Conservation (phyloP, 805 yeast species). For the Metschnikowia amazonensis region DNA sequence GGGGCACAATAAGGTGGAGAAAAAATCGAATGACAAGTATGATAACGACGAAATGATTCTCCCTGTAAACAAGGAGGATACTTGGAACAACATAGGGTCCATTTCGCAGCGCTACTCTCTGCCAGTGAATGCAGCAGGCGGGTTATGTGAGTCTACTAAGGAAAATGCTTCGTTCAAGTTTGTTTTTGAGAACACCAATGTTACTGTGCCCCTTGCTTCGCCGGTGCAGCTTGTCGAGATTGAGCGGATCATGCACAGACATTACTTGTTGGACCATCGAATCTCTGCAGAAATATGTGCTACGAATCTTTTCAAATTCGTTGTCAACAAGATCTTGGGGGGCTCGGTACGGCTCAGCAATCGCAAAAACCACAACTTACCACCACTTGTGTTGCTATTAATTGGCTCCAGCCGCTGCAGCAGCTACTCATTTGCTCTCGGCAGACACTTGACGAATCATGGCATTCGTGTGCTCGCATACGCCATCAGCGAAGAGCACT, state of each 20-base stretch:
- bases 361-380: slow-evolving; percentile 65
- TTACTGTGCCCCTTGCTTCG: slow-evolving; percentile 55
- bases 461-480: slow-evolving; percentile 66
- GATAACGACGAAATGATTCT: slow-evolving; percentile 75
- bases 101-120: slow-evolving; percentile 14
- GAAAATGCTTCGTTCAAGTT: slow-evolving; percentile 9
- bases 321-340: slow-evolving; percentile 57
- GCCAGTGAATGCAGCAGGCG: slow-evolving; percentile 11
- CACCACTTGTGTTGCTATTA: slow-evolving; percentile 69
- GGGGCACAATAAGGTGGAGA: slow-evolving; percentile 59
- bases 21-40: slow-evolving; percentile 44
- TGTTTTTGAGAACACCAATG: slow-evolving; percentile 13
- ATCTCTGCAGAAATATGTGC: slow-evolving; percentile 64
- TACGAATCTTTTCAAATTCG: slow-evolving; percentile 56
- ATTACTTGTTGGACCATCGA: slow-evolving; percentile 46
- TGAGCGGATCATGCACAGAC: slow-evolving; percentile 53
- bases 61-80: slow-evolving; percentile 38
- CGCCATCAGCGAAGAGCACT: slow-evolving; percentile 29
- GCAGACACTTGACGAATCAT: slow-evolving; percentile 71
- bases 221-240: slow-evolving; percentile 78
- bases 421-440: slow-evolving; percentile 70
- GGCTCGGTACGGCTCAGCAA: slow-evolving; percentile 61
- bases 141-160: slow-evolving; percentile 1
- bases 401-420: slow-evolving; percentile 78
- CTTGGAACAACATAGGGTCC: slow-evolving; percentile 50